Percentiles rank a stretch among this genome's conserved stretches.
These are phyloP conservation scores for Dioscorea cayenensis DNA, from an alignment of 116 monocot genomes.

Conservation along the genomic window DNA sequence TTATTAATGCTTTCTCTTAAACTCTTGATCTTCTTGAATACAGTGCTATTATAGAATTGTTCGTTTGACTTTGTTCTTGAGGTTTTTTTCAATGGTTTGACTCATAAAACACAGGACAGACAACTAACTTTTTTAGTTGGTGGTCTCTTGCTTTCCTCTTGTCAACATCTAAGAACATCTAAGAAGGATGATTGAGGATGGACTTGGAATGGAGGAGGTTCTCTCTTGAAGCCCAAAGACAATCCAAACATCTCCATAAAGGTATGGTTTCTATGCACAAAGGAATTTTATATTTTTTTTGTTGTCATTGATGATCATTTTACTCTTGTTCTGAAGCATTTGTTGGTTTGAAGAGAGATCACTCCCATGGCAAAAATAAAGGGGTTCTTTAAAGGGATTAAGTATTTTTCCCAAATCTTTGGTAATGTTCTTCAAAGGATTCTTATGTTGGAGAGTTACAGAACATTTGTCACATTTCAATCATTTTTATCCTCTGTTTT, in stretches of 20 bases:
- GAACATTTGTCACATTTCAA: background rate
- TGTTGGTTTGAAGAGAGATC: background rate
- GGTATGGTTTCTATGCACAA: background rate
- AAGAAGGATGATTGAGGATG: conserved; percentile 2
- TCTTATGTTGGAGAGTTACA: no score
- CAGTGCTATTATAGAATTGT: background rate
- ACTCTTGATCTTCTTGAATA: background rate
- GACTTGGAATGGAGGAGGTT: background rate
- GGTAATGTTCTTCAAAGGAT: conserved; percentile 24
- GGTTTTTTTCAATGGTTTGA: background rate
- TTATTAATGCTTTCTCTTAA: background rate
- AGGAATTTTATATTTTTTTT: background rate
- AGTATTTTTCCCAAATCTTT: conserved; percentile 74
- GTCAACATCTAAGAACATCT: background rate
- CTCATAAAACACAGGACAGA: background rate
- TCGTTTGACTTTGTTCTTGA: background rate
- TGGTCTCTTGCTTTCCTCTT: background rate
- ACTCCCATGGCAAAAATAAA: conserved; percentile 54
- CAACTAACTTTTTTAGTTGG: background rate
- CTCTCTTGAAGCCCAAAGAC: background rate
- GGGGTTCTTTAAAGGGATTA: conserved; percentile 82
- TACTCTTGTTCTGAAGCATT: background rate
- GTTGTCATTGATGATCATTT: background rate
- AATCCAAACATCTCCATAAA: background rate
- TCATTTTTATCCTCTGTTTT: background rate